These are phyloP conservation scores for Auxenochlorella pyrenoidosa DNA, from an alignment of 139 green algal species.

Conservation along the genomic window DNA sequence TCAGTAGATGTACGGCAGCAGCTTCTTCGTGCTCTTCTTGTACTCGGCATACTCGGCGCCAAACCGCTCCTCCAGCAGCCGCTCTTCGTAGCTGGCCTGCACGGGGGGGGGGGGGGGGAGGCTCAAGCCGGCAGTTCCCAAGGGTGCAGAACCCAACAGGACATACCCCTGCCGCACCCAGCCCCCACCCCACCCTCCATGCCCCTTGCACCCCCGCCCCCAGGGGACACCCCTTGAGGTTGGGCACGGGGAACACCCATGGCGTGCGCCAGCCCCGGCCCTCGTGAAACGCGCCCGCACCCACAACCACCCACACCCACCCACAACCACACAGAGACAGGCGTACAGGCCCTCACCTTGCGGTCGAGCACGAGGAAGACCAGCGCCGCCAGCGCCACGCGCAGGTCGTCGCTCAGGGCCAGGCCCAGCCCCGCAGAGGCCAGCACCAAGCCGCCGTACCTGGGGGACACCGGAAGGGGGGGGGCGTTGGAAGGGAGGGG, in stretches of 20 bases:
- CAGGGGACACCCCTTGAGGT: too few relatives aligned
- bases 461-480: background rate
- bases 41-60: constrained; percentile 47
- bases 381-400: constrained; percentile 48
- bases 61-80: constrained; percentile 45
- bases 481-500: background rate
- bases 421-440: constrained; percentile 46
- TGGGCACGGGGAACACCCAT: too few relatives aligned
- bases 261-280: too few relatives aligned
- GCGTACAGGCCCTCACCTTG: constrained; percentile 42
- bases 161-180: too few relatives aligned
- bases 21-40: constrained; percentile 53
- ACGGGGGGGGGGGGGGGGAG: background rate
- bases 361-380: constrained; percentile 55
- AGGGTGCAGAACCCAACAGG: too few relatives aligned
- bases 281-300: background rate
- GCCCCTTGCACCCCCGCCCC: too few relatives aligned
- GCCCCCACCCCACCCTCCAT: too few relatives aligned
- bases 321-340: background rate
- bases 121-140: too few relatives aligned
- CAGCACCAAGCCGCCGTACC: constrained; percentile 62
- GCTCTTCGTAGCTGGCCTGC: background rate
- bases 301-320: background rate
- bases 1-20: constrained; percentile 55
- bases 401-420: constrained; percentile 51